Base-by-base conservation (phyloP, 805 yeast species). In the Ogataea thermomethanolica region DNA sequence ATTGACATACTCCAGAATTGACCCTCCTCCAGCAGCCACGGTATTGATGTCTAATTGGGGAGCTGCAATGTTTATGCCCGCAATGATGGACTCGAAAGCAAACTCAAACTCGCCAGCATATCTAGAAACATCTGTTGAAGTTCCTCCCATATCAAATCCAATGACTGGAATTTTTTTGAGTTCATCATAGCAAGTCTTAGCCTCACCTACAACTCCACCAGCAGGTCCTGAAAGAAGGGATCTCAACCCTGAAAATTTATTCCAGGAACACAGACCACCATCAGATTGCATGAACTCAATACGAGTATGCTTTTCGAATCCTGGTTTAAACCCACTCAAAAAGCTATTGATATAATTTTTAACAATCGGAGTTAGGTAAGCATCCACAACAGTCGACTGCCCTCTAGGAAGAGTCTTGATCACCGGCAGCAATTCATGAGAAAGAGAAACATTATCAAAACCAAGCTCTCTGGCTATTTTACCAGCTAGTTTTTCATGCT, bases 161-260 rank as follows among this genome's bases (percentile, higher is more conserved):
- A 62, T 55, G 21, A 59, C 53, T 21, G 55, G 55, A 12, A 44
- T 48, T 13, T 43, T 46, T 12, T 43, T 48, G 34, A 37, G 48
- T 2, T 43, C 36, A 45, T 72, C 76, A 52, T 62, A 73, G 52
- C 80, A 75, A 0, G 81, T 74, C 42, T 66, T 65, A 2, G 77
- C 76, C 39, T 64, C 74, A 6, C 81, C 81, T 27, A 76, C 81
- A 58, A 76, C 75, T 32, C 81, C 81, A 31, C 81, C 81, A 31
- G 81, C 81, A 3, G 81, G 81, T 4, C 81, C 81, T 1, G 80
- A 74, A 21, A 76, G 60, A 20, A 76, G 64, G 7, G 80, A 74
- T 47, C 69, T 66, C 37, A 76, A 58, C 3, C 81, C 81, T 4
- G 77, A 66, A 51, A 76, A 76, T 39, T 71, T 68, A 41, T 69